Conservation (phyloP, 495 filamentous ascomycete species). For the Penicillium lagena region DNA sequence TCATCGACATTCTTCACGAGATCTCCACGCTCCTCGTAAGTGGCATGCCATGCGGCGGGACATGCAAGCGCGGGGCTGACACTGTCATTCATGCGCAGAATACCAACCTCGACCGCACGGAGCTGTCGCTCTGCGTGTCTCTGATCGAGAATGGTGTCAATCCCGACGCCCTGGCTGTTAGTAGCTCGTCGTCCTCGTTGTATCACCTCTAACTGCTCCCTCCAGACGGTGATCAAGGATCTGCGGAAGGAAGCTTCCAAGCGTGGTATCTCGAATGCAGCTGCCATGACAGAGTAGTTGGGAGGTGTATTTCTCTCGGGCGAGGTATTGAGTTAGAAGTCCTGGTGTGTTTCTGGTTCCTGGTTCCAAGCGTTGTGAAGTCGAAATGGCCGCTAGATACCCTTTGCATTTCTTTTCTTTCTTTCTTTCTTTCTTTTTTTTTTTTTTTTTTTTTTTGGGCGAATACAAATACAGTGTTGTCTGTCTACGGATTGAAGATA, state of each 20-base stretch:
- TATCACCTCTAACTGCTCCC: background rate
- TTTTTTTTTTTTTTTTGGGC: too few relatives aligned
- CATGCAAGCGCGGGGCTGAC: too few relatives aligned
- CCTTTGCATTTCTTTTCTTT: conserved; percentile 6
- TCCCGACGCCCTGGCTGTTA: conserved; percentile 87
- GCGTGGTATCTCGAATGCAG: conserved; percentile 13
- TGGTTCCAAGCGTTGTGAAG: conserved; percentile 9
- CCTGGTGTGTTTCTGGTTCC: background rate
- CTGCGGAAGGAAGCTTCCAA: conserved; percentile 50
- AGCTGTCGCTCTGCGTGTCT: conserved; percentile 88
- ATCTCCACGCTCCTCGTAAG: conserved; percentile 82
- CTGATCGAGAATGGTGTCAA: conserved; percentile 97
- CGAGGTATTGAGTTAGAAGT: too few relatives aligned
- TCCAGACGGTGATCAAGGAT: conserved; percentile 66
- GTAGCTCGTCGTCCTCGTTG: background rate
- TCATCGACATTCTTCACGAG: conserved; percentile 92
- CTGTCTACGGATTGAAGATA: too few relatives aligned
- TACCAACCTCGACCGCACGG: conserved; percentile 81
- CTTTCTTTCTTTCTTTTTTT: conserved; percentile 2
- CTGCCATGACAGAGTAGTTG: conserved; percentile 13
- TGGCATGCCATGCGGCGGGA: background rate
- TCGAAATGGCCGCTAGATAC: conserved; percentile 6
- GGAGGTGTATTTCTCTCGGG: background rate
- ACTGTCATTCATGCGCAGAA: conserved; percentile 50
- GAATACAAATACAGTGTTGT: background rate